Conservation (phyloP, 805 yeast species). For the Yarrowia sp. region DNA sequence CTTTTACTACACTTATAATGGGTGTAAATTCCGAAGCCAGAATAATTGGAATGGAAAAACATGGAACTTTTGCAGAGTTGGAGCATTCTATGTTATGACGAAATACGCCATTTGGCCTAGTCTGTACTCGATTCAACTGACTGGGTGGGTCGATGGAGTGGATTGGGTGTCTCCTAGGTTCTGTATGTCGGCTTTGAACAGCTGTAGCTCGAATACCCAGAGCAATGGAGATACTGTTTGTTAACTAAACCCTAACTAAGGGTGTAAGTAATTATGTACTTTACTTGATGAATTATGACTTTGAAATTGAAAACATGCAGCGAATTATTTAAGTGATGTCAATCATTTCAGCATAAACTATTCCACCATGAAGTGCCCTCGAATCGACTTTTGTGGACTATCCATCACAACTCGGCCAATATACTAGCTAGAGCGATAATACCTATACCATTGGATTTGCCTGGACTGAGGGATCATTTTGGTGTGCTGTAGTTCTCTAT, state of each 20-base stretch:
- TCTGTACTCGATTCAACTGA: background rate
- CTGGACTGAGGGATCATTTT: too few relatives aligned
- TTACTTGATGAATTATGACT: too few relatives aligned
- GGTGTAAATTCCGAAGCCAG: slow-evolving; percentile 6
- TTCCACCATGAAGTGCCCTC: too few relatives aligned
- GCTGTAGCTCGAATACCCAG: background rate
- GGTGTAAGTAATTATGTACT: too few relatives aligned
- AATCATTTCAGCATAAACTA: too few relatives aligned
- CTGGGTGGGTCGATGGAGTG: background rate
- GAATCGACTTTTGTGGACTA: too few relatives aligned
- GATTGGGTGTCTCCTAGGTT: background rate
- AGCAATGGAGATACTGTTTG: background rate
- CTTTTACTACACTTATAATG: slow-evolving; percentile 7
- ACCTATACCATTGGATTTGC: too few relatives aligned
- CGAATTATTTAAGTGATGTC: too few relatives aligned
- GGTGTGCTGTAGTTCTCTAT: too few relatives aligned
- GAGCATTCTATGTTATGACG: background rate
- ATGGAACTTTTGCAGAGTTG: background rate
- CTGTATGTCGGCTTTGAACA: slow-evolving; percentile 6
- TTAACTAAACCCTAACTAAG: background rate
- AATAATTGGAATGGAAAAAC: slow-evolving; percentile 9
- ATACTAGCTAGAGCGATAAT: too few relatives aligned
- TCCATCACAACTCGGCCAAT: too few relatives aligned
- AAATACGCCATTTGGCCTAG: background rate
- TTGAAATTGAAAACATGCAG: too few relatives aligned